A percentile compares a stretch with the other conserved stretches of the same genome.
Conservation (phyloP, 345 rosid species). For the Excoecaria cochinchinensis region DNA sequence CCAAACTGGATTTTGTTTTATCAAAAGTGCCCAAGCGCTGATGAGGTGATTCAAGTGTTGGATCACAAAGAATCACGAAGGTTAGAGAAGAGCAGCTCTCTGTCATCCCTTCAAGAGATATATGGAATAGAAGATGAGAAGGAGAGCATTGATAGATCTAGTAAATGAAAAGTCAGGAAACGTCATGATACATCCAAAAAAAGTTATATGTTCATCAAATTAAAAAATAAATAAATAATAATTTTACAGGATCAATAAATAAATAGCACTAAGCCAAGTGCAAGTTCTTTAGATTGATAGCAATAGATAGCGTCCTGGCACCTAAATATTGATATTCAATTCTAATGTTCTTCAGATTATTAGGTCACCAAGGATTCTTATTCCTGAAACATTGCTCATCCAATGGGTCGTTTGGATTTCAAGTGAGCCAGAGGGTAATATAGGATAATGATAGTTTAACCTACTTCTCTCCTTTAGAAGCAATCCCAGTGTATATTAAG, state of each 20-base stretch:
- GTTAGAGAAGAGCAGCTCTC: slow-evolving; percentile 81
- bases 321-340: background rate
- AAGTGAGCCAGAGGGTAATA: background rate
- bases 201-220: background rate
- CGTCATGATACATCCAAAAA: background rate
- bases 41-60: slow-evolving; percentile 26
- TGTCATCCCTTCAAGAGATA: slow-evolving; percentile 65
- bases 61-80: slow-evolving; percentile 60
- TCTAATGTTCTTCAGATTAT: background rate
- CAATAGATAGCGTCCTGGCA: background rate
- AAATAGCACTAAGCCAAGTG: background rate
- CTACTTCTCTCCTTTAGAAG: background rate
- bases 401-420: background rate
- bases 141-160: slow-evolving; percentile 9
- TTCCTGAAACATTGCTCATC: background rate
- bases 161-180: background rate
- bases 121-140: background rate
- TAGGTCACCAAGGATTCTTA: background rate
- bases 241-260: no score
- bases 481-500: background rate
- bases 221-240: background rate
- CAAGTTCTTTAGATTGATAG: background rate
- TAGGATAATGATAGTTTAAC: background rate
- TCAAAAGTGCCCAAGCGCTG: slow-evolving; percentile 22
- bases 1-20: slow-evolving; percentile 10